These are phyloP conservation scores for Rhizoctonia solani DNA, from an alignment of 1,284 basidiomycete species.

Conservation along the genomic window DNA sequence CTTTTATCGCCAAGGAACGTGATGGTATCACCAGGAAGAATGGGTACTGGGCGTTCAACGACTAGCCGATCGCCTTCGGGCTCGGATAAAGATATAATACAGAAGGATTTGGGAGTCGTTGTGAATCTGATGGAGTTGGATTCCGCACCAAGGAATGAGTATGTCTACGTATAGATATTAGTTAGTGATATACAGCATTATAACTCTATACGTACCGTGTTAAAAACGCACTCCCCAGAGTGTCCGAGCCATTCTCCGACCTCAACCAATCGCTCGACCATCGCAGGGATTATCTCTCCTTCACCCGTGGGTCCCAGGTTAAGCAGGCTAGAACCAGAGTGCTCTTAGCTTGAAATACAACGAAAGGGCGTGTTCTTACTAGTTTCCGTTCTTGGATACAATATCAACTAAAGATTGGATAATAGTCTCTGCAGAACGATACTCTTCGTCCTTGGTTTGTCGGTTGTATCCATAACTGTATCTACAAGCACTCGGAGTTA, in stretches of 20 bases:
- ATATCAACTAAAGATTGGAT: conserved; percentile 59
- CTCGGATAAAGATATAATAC: conserved; percentile 52
- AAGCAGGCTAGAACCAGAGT: conserved; percentile 48
- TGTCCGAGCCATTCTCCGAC: conserved; percentile 56
- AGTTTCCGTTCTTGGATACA: conserved; percentile 59
- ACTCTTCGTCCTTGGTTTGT: conserved; percentile 54
- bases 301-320: conserved; percentile 59
- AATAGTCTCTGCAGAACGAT: conserved; percentile 55
- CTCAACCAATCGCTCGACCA: conserved; percentile 52
- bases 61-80: conserved; percentile 46
- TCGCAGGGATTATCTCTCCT: conserved; percentile 54
- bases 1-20: conserved; percentile 47
- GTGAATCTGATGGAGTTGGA: conserved; percentile 53
- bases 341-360: not conserved
- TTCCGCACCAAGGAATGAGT: conserved; percentile 46
- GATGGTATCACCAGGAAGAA: conserved; percentile 53
- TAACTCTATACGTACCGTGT: conserved; percentile 48
- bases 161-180: conserved; percentile 20
- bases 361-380: conserved; percentile 44
- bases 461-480: conserved; percentile 44
- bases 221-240: conserved; percentile 56
- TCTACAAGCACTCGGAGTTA: conserved; percentile 29
- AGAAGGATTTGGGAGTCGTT: conserved; percentile 57
- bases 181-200: not conserved
- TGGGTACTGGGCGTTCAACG: conserved; percentile 53